Base-by-base conservation (phyloP, 495 filamentous ascomycete species). In the Podospora sp. region DNA sequence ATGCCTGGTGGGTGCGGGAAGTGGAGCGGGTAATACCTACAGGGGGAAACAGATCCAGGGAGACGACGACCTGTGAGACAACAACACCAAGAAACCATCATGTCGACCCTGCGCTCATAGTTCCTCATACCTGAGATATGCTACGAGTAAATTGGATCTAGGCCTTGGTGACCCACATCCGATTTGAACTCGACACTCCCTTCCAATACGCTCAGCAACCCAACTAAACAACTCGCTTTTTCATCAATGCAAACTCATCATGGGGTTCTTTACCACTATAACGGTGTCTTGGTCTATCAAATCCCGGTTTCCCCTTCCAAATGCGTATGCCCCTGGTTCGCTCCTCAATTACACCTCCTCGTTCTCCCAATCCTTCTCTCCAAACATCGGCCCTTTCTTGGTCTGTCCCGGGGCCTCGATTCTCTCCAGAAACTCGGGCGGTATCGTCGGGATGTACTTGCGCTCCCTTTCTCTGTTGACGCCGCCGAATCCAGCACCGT, bases 371-470 rank as follows among this genome's bases (percentile, higher is more conserved):
- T 82, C 80, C 70, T 79, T 80, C 69, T 80, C 80, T 18, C 73
- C 77, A 73, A 77, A 83, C 75, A 82, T 78, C 25, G 73, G 76
- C 60, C 72, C 70, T 60, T 68, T 78, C 60, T 70, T 69, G 36
- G 68, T 60, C 27, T 75, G 9, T 26, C 55, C 77, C 61, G 88
- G 82, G 79, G 89, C 83, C 81, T 98, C 95, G 36, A 99, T 84
- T 79, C 91, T 96, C 57, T 89, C 90, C 29, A 99, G 79, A 70
- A 97, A 97, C 77, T 99, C 95, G 1, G 94, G 89, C 25, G 96
- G 93, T 26, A 98, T 92, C 0, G 90, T 97, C 4, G 95, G 95
- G n/a, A 96, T 94, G 72, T 97, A 99, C 78, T 96, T 97, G 65
- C 92, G 84, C 75, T 95, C 95, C 53, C 93, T 84, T 76, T 99